Base-by-base conservation (phyloP, 2,329 filamentous ascomycete species). In the Penicillium vulpinum region DNA sequence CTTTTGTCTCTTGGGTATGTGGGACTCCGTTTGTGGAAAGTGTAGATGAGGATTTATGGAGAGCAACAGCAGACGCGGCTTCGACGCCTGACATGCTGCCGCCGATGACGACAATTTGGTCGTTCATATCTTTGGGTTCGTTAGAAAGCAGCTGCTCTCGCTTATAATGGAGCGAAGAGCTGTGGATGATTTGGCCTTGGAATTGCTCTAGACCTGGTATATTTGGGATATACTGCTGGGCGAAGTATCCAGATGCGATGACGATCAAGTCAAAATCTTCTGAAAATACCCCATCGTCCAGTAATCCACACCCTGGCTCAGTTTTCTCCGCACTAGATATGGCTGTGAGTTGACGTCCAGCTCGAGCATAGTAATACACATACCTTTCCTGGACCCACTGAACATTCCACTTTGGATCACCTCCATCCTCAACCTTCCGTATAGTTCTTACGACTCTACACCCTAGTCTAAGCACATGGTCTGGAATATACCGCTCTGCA, bases 61-160 rank as follows among this genome's bases (percentile, higher is more conserved):
- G 80, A 11, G 89, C 89, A 48, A 92, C 83, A 2, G 87, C 86
- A 10, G 85, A 87, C 0, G 90, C 88, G 47, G 88, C 88, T 75
- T 95, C 91, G 5, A 89, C 84, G 0, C 90, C 90, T 2, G 90
- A 93, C 82, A 94, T 92, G 65, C 92, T 89, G 0, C 90, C 90
- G 0, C 91, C 91, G 1, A 92, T 84, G 0, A 95, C 79, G 1
- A 91, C 78, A 16, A 94, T 85, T 66, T 87, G 90, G 18, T 84
- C 83, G 1, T 79, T 26, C 6, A 43, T 35, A 13, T 58, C 35
- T 4, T 46, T 49, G 18, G 61, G 38, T 4, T 62, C 46, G 24
- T 61, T 24, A 24, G 39, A n/a, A 11, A 8, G 10, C 7, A 45
- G 3, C 31, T 67, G 45, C 5, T 75, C 69, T 0, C 73, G 64